Evolutionary conservation across 768 basidiomycete genomes (phyloP).

Genomic region (Pleurotus djamor): DNA sequence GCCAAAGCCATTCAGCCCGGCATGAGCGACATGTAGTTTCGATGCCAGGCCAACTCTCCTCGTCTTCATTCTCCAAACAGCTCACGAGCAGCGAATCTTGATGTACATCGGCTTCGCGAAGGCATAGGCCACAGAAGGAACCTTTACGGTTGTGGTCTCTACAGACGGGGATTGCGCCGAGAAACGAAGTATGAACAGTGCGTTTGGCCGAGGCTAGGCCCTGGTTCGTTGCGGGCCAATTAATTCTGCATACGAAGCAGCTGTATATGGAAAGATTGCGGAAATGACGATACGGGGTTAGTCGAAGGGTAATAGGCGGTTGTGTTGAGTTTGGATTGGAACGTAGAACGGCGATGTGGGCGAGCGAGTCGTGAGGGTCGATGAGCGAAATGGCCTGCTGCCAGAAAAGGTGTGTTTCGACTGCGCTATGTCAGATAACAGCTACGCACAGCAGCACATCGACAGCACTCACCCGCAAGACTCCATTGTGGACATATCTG

Average conservation of each 20-base stretch:
- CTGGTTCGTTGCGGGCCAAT: slow-evolving; percentile 44
- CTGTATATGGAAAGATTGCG: slow-evolving; percentile 51
- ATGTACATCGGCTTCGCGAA: slow-evolving; percentile 50
- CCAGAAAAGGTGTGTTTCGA: slow-evolving; percentile 74
- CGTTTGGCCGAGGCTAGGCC: slow-evolving; percentile 57
- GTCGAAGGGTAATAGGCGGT: slow-evolving; percentile 28
- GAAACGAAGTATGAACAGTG: slow-evolving; percentile 31
- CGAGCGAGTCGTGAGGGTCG: slow-evolving; percentile 60
- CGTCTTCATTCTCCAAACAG: slow-evolving; percentile 71
- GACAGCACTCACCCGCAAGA: slow-evolving; percentile 47
- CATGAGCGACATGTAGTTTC: slow-evolving; percentile 70
- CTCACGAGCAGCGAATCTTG: slow-evolving; percentile 26
- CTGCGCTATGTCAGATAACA: slow-evolving; percentile 28
- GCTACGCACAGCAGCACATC: slow-evolving; percentile 8
- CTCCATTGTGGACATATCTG: slow-evolving; percentile 59
- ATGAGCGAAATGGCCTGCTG: slow-evolving; percentile 56
- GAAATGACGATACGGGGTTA: slow-evolving; percentile 60
- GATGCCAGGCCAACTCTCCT: slow-evolving; percentile 61
- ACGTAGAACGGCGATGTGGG: slow-evolving; percentile 44
- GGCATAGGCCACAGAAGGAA: slow-evolving; percentile 66
- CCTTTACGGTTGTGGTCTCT: slow-evolving; percentile 59
- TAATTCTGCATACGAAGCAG: slow-evolving; percentile 72
- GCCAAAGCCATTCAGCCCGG: slow-evolving; percentile 65
- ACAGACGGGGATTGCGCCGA: slow-evolving; percentile 53
- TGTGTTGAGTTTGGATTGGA: slow-evolving; percentile 31